A percentile compares a stretch with the other conserved stretches of the same genome.
Evolutionary conservation across 2,329 filamentous ascomycete genomes (phyloP).

Genomic region (Fonsecaea pugnacius): DNA sequence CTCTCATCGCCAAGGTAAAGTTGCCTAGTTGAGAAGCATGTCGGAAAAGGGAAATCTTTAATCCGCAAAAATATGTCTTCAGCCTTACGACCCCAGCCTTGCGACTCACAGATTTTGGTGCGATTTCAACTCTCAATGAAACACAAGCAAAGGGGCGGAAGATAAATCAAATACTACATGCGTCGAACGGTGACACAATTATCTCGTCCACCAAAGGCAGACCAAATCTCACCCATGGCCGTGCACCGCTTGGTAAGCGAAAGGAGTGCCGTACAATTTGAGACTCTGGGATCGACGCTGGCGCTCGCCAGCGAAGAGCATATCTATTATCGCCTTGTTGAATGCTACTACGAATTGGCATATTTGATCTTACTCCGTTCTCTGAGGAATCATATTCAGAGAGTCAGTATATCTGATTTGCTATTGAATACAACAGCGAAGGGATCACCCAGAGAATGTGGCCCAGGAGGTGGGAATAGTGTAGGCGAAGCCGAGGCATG

Average conservation of each 20-base stretch:
- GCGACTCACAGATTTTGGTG: background rate
- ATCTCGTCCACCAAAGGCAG: no score
- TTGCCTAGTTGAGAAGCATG: background rate
- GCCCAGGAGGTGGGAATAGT: constrained; percentile 11
- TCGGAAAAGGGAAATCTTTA: constrained; percentile 21
- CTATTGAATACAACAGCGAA: constrained; percentile 11
- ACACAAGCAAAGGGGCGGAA: no score
- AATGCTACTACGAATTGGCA: background rate
- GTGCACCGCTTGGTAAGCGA: no score
- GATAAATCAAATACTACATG: no score
- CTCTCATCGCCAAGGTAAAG: constrained; percentile 10
- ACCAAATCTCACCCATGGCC: no score
- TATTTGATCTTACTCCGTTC: background rate
- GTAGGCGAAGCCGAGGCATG: constrained; percentile 9
- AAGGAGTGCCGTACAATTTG: no score
- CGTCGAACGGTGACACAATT: no score
- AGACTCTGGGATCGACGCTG: no score
- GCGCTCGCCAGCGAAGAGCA: no score
- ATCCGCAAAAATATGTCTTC: background rate
- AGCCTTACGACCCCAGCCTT: background rate
- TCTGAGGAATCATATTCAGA: background rate
- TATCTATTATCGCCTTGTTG: no score
- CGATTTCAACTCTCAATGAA: no score
- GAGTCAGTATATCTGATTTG: background rate
- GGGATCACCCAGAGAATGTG: constrained; percentile 9